Evolutionary conservation across 2,329 filamentous ascomycete genomes (phyloP).

Genomic region (Fusarium concolor): DNA sequence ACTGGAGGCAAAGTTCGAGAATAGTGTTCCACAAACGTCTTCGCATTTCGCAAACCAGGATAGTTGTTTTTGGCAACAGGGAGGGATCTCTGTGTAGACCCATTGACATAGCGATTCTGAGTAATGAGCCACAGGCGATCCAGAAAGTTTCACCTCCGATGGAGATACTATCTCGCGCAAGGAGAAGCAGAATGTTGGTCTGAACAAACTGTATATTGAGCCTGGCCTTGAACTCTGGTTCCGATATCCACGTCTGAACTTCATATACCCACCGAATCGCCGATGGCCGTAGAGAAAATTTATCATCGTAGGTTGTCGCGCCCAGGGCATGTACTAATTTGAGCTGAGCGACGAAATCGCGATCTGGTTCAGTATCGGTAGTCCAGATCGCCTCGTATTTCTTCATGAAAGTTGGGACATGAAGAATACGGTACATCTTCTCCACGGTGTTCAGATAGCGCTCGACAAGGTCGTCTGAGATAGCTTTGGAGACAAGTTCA

Average conservation of each 20-base stretch:
- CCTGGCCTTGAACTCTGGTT: constrained; percentile 64
- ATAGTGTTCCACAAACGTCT: constrained; percentile 65
- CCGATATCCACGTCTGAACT: constrained; percentile 65
- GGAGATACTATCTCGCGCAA: constrained; percentile 54
- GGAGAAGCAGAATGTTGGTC: constrained; percentile 56
- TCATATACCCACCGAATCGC: constrained; percentile 70
- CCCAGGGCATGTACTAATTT: constrained; percentile 71
- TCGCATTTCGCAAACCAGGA: constrained; percentile 59
- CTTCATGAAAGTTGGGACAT: constrained; percentile 61
- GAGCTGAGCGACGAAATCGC: constrained; percentile 64
- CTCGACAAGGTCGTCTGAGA: constrained; percentile 61
- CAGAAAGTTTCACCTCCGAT: constrained; percentile 61
- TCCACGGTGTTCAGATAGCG: constrained; percentile 63
- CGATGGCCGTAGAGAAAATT: constrained; percentile 60
- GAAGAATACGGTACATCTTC: constrained; percentile 61
- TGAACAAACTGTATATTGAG: constrained; percentile 65
- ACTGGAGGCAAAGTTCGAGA: constrained; percentile 59
- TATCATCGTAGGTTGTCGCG: constrained; percentile 60
- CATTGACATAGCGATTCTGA: constrained; percentile 61
- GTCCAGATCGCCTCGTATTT: constrained; percentile 65
- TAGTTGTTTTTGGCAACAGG: constrained; percentile 51
- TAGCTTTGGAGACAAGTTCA: constrained; percentile 59
- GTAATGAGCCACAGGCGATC: constrained; percentile 58
- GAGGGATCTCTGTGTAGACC: constrained; percentile 63
- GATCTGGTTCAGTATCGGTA: constrained; percentile 46